Percentiles rank a stretch among this genome's conserved stretches.
Conservation (phyloP, 805 yeast species). For the Saccharomycopsis vini region DNA sequence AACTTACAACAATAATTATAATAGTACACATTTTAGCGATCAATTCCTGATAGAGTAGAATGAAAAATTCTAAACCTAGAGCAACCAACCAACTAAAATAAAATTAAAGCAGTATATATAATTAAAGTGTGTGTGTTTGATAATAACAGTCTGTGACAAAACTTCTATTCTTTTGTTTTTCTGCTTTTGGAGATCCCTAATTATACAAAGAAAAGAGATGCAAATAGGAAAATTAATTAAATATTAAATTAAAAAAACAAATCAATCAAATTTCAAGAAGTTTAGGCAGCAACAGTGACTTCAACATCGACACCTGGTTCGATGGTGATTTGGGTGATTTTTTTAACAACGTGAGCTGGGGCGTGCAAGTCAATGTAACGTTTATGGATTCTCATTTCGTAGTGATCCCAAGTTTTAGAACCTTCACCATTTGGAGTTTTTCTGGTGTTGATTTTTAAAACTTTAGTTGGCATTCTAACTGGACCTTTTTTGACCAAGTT, state of each 20-base stretch:
- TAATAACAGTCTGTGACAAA: neutral
- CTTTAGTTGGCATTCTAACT: slow-evolving; percentile 99
- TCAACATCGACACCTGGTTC: slow-evolving; percentile 99
- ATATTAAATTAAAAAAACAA: too few relatives aligned
- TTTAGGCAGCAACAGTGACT: slow-evolving; percentile 81
- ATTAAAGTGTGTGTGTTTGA: neutral
- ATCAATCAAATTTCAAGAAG: slow-evolving; percentile 16
- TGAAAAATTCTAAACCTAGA: slow-evolving; percentile 9
- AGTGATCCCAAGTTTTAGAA: slow-evolving; percentile 99
- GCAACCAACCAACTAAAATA: slow-evolving; percentile 4
- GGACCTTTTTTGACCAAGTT: slow-evolving; percentile 95
- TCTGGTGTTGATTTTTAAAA: slow-evolving; percentile 96
- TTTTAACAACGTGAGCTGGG: slow-evolving; percentile 87
- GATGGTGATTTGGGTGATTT: slow-evolving; percentile 94
- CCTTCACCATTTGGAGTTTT: slow-evolving; percentile 99
- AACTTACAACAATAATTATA: too few relatives aligned
- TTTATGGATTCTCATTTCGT: slow-evolving; percentile 99
- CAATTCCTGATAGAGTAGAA: slow-evolving; percentile 15
- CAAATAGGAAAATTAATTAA: too few relatives aligned
- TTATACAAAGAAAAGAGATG: neutral
- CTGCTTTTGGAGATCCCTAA: neutral
- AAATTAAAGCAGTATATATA: neutral
- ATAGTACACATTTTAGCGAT: neutral
- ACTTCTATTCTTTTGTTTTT: neutral
- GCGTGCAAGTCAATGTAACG: slow-evolving; percentile 98